Base-by-base conservation (phyloP, 1,284 basidiomycete species). In the Moesziomyces antarcticus region DNA sequence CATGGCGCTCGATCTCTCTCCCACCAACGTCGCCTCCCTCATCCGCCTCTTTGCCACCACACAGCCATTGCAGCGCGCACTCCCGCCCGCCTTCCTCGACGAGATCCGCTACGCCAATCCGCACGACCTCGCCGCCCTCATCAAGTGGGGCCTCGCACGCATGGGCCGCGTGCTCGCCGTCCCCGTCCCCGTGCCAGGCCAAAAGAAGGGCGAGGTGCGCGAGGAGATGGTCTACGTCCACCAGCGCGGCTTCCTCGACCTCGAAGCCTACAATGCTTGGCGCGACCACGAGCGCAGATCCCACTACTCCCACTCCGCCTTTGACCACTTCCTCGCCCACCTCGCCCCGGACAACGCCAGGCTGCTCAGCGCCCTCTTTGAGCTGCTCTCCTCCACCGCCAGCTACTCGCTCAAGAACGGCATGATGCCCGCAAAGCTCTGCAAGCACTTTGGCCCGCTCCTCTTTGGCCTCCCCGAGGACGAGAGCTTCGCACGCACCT, bases 391-490 rank as follows among this genome's bases (percentile, higher is more conserved):
- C 18, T 80, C 76, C 1, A 80, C 79, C 0, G 73, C 78, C 9
- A 74, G 76, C 42, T 82, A 82, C 65, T 81, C 77, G 58, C 57
- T 75, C 62, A 79, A 78, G 73, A 84, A 83, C 57, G 81, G 80
- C 46, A 84, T 83, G 81, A 78, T 80, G 50, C 81, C 82, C 6
- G 73, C 75, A 24, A 67, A 71, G 56, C 60, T 84, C 5, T 60
- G 63, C 46, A 79, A 80, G 47, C 62, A 73, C 46, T 81, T 84
- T 49, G 81, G 82, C 11, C 48, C 65, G 24, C 51, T 82, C 45
- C 58, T 84, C 30, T 84, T 84, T 46, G 82, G 82, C 3, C 50
- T 83, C 45, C 82, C 82, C 0, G 82, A 84, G 42, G 82, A 84
- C 56, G 82, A 82, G 42, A 73, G 75, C 10, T 84, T 84, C 46